phyloP scores from a whole-genome alignment of 768 basidiomycete genomes.

The Tephrocybe sp. region DNA sequence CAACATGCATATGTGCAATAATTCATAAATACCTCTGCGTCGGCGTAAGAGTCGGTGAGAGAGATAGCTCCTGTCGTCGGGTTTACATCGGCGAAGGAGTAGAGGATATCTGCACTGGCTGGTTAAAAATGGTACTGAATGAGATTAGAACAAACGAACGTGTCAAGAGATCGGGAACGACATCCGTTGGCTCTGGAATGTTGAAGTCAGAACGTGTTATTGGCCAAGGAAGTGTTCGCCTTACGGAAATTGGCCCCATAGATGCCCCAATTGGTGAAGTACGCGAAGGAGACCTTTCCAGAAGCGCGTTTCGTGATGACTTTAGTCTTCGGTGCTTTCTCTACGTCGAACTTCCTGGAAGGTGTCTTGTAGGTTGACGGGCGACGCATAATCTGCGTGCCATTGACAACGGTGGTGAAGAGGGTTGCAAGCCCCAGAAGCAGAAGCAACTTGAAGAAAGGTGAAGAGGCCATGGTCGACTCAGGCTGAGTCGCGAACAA shows the following conservation, averaged over 20 bases:
- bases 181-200: conserved; percentile 58
- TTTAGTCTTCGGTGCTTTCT: conserved; percentile 34
- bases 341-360: conserved; percentile 30
- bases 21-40: conserved; percentile 48
- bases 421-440: conserved; percentile 24
- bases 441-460: conserved; percentile 22
- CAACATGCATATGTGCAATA: not conserved
- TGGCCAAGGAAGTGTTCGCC: conserved; percentile 16
- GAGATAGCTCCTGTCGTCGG: conserved; percentile 56
- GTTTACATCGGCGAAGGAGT: conserved; percentile 76
- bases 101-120: conserved; percentile 53
- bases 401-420: conserved; percentile 26
- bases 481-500: not conserved
- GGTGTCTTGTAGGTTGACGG: conserved; percentile 45
- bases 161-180: conserved; percentile 57
- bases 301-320: conserved; percentile 39
- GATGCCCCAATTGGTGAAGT: conserved; percentile 66
- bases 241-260: conserved; percentile 64
- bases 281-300: conserved; percentile 42
- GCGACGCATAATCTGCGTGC: conserved; percentile 54
- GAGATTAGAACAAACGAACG: conserved; percentile 37
- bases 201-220: conserved; percentile 3
- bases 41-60: conserved; percentile 74
- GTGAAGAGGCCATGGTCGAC: conserved; percentile 11
- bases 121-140: not conserved